A percentile compares a stretch with the other conserved stretches of the same genome.
Conservation (phyloP, 2,329 filamentous ascomycete genomes). For the Aspergillus arachidicola region DNA sequence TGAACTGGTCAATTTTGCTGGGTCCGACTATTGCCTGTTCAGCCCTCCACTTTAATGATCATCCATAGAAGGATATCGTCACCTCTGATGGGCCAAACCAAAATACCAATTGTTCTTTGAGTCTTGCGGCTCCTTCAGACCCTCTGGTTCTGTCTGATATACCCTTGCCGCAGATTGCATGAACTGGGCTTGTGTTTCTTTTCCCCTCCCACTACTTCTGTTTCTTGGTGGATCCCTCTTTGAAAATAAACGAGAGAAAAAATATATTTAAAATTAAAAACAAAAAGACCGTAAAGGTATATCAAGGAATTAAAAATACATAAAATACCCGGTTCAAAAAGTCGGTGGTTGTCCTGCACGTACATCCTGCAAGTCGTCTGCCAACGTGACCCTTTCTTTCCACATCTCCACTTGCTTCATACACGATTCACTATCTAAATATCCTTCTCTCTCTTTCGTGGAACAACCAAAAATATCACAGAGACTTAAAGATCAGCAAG, state of each 20-base stretch:
- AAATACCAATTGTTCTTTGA: slow-evolving; percentile 1
- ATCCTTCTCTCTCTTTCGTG: slow-evolving; percentile 3
- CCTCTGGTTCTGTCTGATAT: slow-evolving; percentile 13
- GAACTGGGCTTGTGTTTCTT: slow-evolving; percentile 9
- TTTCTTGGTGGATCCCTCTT: slow-evolving; percentile 4
- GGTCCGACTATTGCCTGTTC: not conserved
- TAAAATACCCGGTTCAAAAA: slow-evolving; percentile 23
- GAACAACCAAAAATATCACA: not conserved
- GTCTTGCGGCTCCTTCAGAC: slow-evolving; percentile 16
- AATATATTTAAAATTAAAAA: not conserved
- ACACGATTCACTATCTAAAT: slow-evolving; percentile 15
- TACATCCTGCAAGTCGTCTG: slow-evolving; percentile 15
- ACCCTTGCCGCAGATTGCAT: slow-evolving; percentile 14
- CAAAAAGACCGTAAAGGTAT: slow-evolving; percentile 1
- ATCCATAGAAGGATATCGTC: not conserved
- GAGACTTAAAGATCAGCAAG: not conserved
- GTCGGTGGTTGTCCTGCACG: slow-evolving; percentile 5
- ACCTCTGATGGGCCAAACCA: not conserved
- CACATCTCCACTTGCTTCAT: slow-evolving; percentile 21
- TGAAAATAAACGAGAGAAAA: slow-evolving; percentile 6
- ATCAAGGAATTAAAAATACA: slow-evolving; percentile 13
- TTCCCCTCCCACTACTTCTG: not conserved
- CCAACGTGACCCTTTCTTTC: slow-evolving; percentile 22
- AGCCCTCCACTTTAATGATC: not conserved
- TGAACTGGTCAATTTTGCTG: slow-evolving; percentile 1